A percentile compares a stretch with the other conserved stretches of the same genome.
These are phyloP conservation scores for Thraustochytrium sp. DNA, from an alignment of 352 stramenopile species.

Conservation along the genomic window DNA sequence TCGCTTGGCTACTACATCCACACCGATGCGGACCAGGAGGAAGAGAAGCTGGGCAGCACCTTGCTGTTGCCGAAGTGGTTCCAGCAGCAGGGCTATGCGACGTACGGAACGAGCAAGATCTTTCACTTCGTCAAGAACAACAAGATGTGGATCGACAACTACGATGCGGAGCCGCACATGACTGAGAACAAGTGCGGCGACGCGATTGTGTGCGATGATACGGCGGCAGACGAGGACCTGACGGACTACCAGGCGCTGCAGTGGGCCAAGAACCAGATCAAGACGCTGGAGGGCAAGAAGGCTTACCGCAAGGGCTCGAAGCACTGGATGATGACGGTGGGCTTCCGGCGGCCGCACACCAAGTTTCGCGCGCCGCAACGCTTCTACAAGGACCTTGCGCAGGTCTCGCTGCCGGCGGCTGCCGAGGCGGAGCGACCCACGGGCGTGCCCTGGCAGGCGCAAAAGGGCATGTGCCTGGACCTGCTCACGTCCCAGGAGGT, in stretches of 20 bases:
- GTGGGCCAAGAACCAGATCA: slow-evolving; percentile 10
- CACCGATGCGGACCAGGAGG: neutral
- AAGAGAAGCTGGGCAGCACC: neutral
- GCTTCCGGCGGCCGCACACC: slow-evolving; percentile 39
- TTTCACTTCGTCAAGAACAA: slow-evolving; percentile 37
- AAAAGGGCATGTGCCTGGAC: neutral
- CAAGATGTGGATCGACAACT: neutral
- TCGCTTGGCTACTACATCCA: slow-evolving; percentile 24
- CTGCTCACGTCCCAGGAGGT: slow-evolving; percentile 5
- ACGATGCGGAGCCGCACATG: neutral
- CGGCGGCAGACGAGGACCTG: neutral
- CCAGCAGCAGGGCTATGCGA: slow-evolving; percentile 5
- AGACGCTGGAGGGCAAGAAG: neutral
- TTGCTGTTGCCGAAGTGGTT: slow-evolving; percentile 32
- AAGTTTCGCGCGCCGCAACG: slow-evolving; percentile 24
- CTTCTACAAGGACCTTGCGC: neutral
- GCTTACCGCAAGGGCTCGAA: neutral
- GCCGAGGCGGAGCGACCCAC: neutral
- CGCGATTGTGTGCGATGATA: neutral
- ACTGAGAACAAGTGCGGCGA: slow-evolving; percentile 9
- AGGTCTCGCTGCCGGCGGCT: neutral
- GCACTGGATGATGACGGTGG: slow-evolving; percentile 33
- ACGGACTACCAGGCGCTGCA: neutral
- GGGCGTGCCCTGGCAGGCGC: neutral
- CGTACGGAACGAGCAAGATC: slow-evolving; percentile 39